Percentiles rank a stretch among this genome's conserved stretches.
Conservation (phyloP, 345 rosid species). For the Corymbia maculata region DNA sequence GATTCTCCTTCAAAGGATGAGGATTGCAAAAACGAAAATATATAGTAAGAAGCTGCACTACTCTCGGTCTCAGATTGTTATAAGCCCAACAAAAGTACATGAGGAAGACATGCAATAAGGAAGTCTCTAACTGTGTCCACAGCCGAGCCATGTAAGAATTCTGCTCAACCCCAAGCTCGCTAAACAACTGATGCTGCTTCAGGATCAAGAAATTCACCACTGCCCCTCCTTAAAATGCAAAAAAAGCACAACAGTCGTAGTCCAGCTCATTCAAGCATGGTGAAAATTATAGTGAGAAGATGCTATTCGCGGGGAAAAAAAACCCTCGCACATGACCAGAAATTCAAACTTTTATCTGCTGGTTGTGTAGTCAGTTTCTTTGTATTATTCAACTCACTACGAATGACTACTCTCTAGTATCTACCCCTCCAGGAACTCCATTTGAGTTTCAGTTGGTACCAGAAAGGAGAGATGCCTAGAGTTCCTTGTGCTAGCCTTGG, state of each 20-base stretch:
- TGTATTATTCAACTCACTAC: neutral
- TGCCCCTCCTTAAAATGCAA: neutral
- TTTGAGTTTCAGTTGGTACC: constrained; percentile 72
- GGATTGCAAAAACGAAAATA: neutral
- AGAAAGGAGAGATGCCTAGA: constrained; percentile 71
- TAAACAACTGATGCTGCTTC: neutral
- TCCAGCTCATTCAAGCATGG: neutral
- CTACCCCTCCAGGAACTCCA: constrained; percentile 69
- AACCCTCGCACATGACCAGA: neutral
- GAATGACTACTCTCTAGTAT: constrained; percentile 16
- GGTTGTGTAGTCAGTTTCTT: neutral
- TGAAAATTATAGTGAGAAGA: neutral
- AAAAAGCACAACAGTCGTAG: neutral
- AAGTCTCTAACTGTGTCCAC: neutral
- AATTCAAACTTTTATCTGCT: neutral
- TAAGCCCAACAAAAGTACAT: neutral
- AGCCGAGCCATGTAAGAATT: neutral
- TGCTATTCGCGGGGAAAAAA: neutral
- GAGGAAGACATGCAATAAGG: neutral
- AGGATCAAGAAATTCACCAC: neutral
- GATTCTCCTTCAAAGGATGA: neutral
- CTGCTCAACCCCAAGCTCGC: neutral
- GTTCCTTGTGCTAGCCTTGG: constrained; percentile 62
- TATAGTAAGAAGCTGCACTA: neutral
- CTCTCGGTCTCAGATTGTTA: neutral